Base-by-base conservation (phyloP, 495 filamentous ascomycete genomes). In the Amorphotheca resinae region DNA sequence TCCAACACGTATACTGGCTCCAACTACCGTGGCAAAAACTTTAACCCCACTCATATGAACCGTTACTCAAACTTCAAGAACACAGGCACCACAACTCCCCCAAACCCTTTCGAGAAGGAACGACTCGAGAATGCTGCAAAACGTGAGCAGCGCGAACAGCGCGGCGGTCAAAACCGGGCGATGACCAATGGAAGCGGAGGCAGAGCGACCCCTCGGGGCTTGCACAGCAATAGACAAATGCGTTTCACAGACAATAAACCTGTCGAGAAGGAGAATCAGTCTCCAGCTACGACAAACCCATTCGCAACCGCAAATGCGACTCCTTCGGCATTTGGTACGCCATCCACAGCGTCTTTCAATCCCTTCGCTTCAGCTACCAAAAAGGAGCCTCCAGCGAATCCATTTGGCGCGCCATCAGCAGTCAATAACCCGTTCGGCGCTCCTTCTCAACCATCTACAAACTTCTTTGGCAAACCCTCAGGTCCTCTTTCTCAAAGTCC, bases 71-170 rank as follows among this genome's bases (percentile, higher is more conserved):
- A 33, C 2, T 38, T 22, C 21, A 23, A 36, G 22, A 9, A 11
- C 40, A 38, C 35, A 51, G 45, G 33, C 14, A 30, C 43, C 9
- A 28, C 40, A 14, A 41, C 43, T 16, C 8, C 46, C 12, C 20
- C 42, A 28, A 45, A 53, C 25, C 21, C 36, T 14, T 56, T 56
- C 46, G 50, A 56, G 9, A 9, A 38, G 32, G 53, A 48, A 34
- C 36, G 53, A 44, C 22, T 45, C 15, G 50, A 53, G 33, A 56
- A 56, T 56, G 53, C 50, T 16, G 50, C 53, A 23, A 53, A 51
- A 31, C 48, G 53, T 2, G 44, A 47, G 21, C 43, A 48, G 23
- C 35, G 49, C 7, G n/a, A n/a, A n/a, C 34, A 44, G 18, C 42
- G 44, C 14, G 37, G 50, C 28, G 46, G 46, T 17, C 42, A 47